Base-by-base conservation (phyloP, 176 grass and related monocot genomes). In the Rhynchospora tenuis region DNA sequence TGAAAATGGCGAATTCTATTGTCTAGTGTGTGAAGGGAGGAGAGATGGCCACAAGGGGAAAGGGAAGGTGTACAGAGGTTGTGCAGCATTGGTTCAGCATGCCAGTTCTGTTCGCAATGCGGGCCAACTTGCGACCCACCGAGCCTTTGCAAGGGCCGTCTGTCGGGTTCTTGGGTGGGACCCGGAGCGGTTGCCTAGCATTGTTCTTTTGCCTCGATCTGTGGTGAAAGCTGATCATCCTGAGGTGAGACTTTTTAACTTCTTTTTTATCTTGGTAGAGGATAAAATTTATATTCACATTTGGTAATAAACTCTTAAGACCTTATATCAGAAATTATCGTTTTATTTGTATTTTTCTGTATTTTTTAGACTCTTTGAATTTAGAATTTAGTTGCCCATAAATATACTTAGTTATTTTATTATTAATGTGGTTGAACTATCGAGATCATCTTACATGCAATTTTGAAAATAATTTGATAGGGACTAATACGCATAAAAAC, bases 121-220 rank as follows among this genome's bases (percentile, higher is more conserved):
- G 55, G 86, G 85, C 31, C 63, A 85, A 56, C 81, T 2, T n/a
- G 19, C 20, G 12, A 86, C 86, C 51, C 94, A 97, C 85, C 84
- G 83, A 56, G 92, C 90, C 28, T 88, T 97, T 42, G 87, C 90
- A 1, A 46, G 31, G 27, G 83, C 73, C 0, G 11, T 97, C 52
- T 94, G 90, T 87, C 74, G 81, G 22, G 81, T 94, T 11, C 91
- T 97, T 52, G 83, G 86, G 7, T 97, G 90, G 91, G 86, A 92
- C 71, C 43, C 79, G 38, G 33, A 61, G 1, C 84, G 76, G 58
- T 59, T 92, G 68, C 92, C 92, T 5, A 86, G 81, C 84, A 27
- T 94, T 44, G 91, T 90, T 56, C 80, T 90, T 42, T 82, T 82
- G 24, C 80, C 44, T 1, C 42, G 59, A 24, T 67, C 38, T 5